phyloP scores from a whole-genome alignment of 2,329 filamentous ascomycete species.

The Cladophialophora chaetospira region DNA sequence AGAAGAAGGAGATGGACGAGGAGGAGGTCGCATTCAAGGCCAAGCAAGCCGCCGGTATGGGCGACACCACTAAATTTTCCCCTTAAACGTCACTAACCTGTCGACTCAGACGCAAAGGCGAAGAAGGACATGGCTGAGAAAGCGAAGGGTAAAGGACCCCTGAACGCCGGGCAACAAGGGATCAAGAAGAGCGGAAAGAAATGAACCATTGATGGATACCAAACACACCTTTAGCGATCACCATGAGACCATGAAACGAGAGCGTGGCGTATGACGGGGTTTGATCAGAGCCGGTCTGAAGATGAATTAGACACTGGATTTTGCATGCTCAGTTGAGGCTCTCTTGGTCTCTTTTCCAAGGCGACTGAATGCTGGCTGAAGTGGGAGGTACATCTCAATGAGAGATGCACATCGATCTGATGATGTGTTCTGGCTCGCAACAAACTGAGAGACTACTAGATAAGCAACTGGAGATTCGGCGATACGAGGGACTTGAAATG shows the following conservation, averaged over 20 bases:
- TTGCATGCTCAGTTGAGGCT: not conserved
- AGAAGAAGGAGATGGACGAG: slow-evolving; percentile 78
- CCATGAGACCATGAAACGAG: slow-evolving; percentile 18
- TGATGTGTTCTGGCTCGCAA: too few species aligned
- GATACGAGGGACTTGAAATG: too few species aligned
- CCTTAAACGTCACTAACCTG: slow-evolving; percentile 1
- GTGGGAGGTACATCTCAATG: too few species aligned
- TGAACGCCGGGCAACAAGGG: slow-evolving; percentile 80
- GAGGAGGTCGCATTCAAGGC: slow-evolving; percentile 80
- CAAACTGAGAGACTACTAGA: too few species aligned
- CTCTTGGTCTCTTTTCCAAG: not conserved
- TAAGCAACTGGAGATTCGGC: too few species aligned
- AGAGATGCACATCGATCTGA: too few species aligned
- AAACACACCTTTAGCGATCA: not conserved
- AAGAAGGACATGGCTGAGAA: slow-evolving; percentile 81
- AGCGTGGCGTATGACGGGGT: slow-evolving; percentile 19
- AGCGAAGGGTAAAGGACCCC: slow-evolving; percentile 82
- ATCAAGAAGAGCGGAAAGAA: slow-evolving; percentile 99
- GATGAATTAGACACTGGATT: not conserved
- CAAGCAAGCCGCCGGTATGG: slow-evolving; percentile 81
- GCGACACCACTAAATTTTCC: not conserved
- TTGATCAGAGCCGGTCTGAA: not conserved
- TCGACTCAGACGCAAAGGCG: slow-evolving; percentile 70
- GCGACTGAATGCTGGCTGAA: too few species aligned
- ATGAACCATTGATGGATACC: slow-evolving; percentile 15